Percentiles rank a stretch among this genome's conserved stretches.
These are phyloP conservation scores for Austroboletus novae-zelandiae DNA, from an alignment of 1,284 basidiomycete species.

Conservation along the genomic window DNA sequence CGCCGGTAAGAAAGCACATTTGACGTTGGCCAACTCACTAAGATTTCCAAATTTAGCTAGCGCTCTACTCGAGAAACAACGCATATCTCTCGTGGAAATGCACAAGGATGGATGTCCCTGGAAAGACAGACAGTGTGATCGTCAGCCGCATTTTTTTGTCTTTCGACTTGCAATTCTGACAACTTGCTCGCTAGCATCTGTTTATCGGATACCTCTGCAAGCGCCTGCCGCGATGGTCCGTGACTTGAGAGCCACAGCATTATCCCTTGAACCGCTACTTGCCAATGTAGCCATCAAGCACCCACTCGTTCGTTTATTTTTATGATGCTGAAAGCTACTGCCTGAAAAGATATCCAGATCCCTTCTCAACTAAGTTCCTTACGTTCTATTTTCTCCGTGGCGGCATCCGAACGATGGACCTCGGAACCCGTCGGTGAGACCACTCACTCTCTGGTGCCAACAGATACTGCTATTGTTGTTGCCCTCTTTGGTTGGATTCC, in stretches of 20 bases:
- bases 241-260: slow-evolving; percentile 57
- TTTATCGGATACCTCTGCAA: slow-evolving; percentile 72
- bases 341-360: slow-evolving; percentile 35
- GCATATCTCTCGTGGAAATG: slow-evolving; percentile 54
- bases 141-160: slow-evolving; percentile 37
- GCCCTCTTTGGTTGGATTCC: slow-evolving; percentile 72
- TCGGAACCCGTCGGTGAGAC: slow-evolving; percentile 11
- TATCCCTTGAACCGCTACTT: slow-evolving; percentile 50
- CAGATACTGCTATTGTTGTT: slow-evolving; percentile 54
- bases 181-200: slow-evolving; percentile 46
- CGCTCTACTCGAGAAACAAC: slow-evolving; percentile 70
- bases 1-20: slow-evolving; percentile 58
- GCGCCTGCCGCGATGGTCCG: slow-evolving; percentile 58
- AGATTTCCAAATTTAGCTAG: slow-evolving; percentile 44
- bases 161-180: slow-evolving; percentile 2
- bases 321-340: not conserved
- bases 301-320: slow-evolving; percentile 53
- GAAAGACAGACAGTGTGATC: slow-evolving; percentile 73
- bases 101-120: slow-evolving; percentile 82
- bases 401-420: slow-evolving; percentile 7
- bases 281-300: slow-evolving; percentile 61
- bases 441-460: slow-evolving; percentile 22
- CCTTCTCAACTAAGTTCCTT: slow-evolving; percentile 45
- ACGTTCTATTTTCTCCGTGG: slow-evolving; percentile 36
- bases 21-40: slow-evolving; percentile 14